phyloP scores from a whole-genome alignment of 768 basidiomycete genomes.

The Tricholoma bakamatsutake region DNA sequence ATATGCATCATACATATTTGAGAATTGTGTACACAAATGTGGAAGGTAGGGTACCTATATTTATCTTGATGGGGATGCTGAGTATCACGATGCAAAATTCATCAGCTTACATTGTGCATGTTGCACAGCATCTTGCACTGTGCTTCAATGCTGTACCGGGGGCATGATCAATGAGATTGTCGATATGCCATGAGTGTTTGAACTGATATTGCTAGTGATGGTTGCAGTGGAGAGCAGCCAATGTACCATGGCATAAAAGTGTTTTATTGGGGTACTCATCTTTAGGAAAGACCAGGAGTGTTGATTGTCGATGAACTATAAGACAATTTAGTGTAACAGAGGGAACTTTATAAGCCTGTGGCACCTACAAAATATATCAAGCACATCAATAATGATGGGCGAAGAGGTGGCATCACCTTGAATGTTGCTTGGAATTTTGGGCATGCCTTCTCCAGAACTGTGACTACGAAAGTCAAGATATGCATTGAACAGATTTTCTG shows the following conservation, averaged over 20 bases:
- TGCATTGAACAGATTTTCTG: too few species aligned
- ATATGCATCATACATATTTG: not conserved
- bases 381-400: too few species aligned
- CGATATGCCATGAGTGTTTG: conserved; percentile 1
- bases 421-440: too few species aligned
- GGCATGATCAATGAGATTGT: conserved; percentile 7
- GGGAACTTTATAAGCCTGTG: too few species aligned
- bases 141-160: conserved; percentile 9
- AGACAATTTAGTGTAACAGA: too few species aligned
- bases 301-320: too few species aligned
- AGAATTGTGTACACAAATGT: not conserved
- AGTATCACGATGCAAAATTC: not conserved
- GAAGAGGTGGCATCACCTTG: too few species aligned
- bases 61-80: not conserved
- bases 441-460: too few species aligned
- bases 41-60: not conserved
- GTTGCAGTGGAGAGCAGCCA: conserved; percentile 7
- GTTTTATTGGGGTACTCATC: conserved; percentile 9
- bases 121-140: conserved; percentile 8
- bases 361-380: too few species aligned
- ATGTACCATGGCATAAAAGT: conserved; percentile 6
- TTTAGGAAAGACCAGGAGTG: too few species aligned
- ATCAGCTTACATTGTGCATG: conserved; percentile 8
- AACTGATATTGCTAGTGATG: conserved; percentile 6
- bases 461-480: too few species aligned